Conservation (phyloP, 106 monocot genomes). For the Amphibolis antarctica region DNA sequence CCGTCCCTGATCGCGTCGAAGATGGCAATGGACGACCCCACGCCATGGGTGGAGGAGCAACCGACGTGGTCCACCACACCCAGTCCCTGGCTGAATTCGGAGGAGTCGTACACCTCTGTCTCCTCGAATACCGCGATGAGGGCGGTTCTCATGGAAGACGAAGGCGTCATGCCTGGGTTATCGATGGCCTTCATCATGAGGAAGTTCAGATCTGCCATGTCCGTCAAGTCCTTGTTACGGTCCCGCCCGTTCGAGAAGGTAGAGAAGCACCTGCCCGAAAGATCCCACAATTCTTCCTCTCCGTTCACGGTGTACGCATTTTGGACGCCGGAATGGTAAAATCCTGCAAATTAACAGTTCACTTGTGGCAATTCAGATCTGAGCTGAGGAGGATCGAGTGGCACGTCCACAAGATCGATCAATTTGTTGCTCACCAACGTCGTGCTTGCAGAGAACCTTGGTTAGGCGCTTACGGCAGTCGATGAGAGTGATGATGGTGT, state of each 20-base stretch:
- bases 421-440: too few relatives aligned
- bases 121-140: constrained; percentile 74
- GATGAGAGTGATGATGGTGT: constrained; percentile 49
- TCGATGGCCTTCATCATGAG: constrained; percentile 83
- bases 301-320: constrained; percentile 40
- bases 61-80: constrained; percentile 52
- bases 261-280: constrained; percentile 41
- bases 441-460: constrained; percentile 18
- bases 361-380: too few relatives aligned
- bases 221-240: constrained; percentile 62
- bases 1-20: constrained; percentile 64
- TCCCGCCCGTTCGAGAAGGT: constrained; percentile 35
- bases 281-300: constrained; percentile 60
- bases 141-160: constrained; percentile 53
- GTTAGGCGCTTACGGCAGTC: constrained; percentile 64
- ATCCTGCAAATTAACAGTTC: constrained; percentile 34
- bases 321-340: constrained; percentile 66
- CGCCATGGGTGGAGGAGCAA: constrained; percentile 63
- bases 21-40: constrained; percentile 56
- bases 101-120: constrained; percentile 17
- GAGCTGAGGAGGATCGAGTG: not conserved
- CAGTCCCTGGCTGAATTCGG: constrained; percentile 13
- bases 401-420: not conserved
- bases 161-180: constrained; percentile 58
- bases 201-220: constrained; percentile 68